Percentiles rank a stretch among this genome's conserved stretches.
These are phyloP conservation scores for Mortierella antarctica DNA, from an alignment of 192 early-diverging fungal species.

Conservation along the genomic window DNA sequence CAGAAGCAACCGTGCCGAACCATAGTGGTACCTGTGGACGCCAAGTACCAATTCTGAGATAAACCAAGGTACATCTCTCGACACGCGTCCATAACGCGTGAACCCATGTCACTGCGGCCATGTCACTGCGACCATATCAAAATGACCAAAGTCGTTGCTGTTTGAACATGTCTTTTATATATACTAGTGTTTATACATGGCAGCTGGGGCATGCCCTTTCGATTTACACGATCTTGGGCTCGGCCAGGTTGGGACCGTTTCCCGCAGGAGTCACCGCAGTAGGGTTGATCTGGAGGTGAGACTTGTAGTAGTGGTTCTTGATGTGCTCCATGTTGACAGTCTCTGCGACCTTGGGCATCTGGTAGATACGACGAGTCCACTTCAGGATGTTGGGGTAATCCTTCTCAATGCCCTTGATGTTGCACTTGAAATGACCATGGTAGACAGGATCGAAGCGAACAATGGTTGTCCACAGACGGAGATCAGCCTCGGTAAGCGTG, in stretches of 20 bases:
- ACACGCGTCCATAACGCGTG: no score
- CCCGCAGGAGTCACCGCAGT: conserved; percentile 80
- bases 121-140: no score
- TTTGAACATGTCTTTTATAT: background rate
- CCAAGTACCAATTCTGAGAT: no score
- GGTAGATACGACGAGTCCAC: conserved; percentile 87
- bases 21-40: no score
- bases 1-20: no score
- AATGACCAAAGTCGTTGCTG: background rate
- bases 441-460: conserved; percentile 96
- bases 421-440: conserved; percentile 96
- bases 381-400: conserved; percentile 90
- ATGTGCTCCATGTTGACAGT: conserved; percentile 97
- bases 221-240: conserved; percentile 34
- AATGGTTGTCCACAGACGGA: conserved; percentile 95
- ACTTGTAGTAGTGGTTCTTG: conserved; percentile 93
- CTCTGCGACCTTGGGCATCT: conserved; percentile 78
- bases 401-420: conserved; percentile 83
- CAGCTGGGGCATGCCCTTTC: no score
- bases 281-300: conserved; percentile 95
- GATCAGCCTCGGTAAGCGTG: conserved; percentile 92
- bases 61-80: no score
- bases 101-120: no score
- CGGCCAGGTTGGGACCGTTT: conserved; percentile 67
- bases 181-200: background rate